Conservation (phyloP, 768 basidiomycete genomes). For the Pleurotus salmoneostramineus region DNA sequence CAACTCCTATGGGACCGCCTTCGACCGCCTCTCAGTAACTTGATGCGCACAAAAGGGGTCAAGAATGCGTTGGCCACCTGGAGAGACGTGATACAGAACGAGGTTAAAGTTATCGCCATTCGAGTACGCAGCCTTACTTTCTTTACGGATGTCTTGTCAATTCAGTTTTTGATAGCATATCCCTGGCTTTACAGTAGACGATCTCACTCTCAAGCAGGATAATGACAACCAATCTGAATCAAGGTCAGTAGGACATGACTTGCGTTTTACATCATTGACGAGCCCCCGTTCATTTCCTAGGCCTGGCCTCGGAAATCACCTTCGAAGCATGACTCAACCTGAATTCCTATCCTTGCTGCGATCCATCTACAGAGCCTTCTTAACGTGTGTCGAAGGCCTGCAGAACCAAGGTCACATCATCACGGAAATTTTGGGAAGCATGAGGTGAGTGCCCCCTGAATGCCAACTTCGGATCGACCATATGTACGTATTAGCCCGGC, state of each 20-base stretch:
- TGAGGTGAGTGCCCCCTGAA: slow-evolving; percentile 23
- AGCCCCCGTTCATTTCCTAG: slow-evolving; percentile 20
- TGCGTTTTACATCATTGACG: slow-evolving; percentile 2
- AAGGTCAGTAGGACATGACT: neutral
- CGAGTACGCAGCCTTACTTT: slow-evolving; percentile 39
- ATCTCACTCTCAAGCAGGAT: slow-evolving; percentile 15
- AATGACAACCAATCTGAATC: neutral
- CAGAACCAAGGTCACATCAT: slow-evolving; percentile 58
- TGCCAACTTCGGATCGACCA: neutral
- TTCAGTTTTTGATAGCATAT: slow-evolving; percentile 13
- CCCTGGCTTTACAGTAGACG: slow-evolving; percentile 56
- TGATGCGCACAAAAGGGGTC: slow-evolving; percentile 68
- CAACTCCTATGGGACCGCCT: slow-evolving; percentile 58
- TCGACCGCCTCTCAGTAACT: slow-evolving; percentile 71
- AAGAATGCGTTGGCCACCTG: slow-evolving; percentile 66
- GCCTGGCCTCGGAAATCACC: slow-evolving; percentile 43
- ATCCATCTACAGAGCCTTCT: slow-evolving; percentile 54
- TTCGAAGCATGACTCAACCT: slow-evolving; percentile 64
- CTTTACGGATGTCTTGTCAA: neutral
- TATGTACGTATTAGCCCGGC: slow-evolving; percentile 25
- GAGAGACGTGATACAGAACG: slow-evolving; percentile 63
- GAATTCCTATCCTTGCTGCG: slow-evolving; percentile 66
- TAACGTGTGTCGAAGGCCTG: slow-evolving; percentile 66
- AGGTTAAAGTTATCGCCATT: slow-evolving; percentile 54
- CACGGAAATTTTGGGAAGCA: slow-evolving; percentile 49